These are phyloP conservation scores for Mycena filopes DNA, from an alignment of 768 basidiomycete species.

Conservation along the genomic window DNA sequence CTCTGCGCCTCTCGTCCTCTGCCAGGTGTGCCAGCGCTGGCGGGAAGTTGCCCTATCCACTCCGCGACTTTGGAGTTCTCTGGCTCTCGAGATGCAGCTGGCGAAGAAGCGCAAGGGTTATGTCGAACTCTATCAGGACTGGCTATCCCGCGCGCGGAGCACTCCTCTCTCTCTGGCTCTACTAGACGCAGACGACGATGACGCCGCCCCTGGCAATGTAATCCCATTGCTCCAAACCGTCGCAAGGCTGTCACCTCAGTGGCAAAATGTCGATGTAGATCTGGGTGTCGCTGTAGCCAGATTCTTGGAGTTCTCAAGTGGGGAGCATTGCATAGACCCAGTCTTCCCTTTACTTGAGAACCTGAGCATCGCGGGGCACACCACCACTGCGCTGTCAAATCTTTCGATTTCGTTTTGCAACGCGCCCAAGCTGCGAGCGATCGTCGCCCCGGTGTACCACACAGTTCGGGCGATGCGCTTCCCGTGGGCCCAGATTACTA, in stretches of 20 bases:
- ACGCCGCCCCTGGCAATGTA: background rate
- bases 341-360: background rate
- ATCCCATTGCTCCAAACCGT: background rate
- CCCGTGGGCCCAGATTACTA: background rate
- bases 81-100: background rate
- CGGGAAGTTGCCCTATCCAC: slow-evolving; percentile 22
- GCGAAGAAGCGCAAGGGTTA: background rate
- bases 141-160: slow-evolving; percentile 1
- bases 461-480: background rate
- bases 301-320: background rate
- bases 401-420: background rate
- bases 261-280: slow-evolving; percentile 1
- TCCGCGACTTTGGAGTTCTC: slow-evolving; percentile 28
- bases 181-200: background rate
- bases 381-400: background rate
- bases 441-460: background rate
- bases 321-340: too few species aligned
- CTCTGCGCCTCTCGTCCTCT: slow-evolving; percentile 29
- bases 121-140: background rate
- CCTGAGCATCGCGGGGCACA: background rate
- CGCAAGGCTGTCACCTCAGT: background rate
- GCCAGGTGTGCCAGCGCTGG: slow-evolving; percentile 26
- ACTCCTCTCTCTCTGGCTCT: background rate
- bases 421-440: slow-evolving; percentile 8
- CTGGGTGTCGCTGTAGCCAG: background rate